Base-by-base conservation (phyloP, 164 flowering plant genomes). In the Liriodendron chinense region DNA sequence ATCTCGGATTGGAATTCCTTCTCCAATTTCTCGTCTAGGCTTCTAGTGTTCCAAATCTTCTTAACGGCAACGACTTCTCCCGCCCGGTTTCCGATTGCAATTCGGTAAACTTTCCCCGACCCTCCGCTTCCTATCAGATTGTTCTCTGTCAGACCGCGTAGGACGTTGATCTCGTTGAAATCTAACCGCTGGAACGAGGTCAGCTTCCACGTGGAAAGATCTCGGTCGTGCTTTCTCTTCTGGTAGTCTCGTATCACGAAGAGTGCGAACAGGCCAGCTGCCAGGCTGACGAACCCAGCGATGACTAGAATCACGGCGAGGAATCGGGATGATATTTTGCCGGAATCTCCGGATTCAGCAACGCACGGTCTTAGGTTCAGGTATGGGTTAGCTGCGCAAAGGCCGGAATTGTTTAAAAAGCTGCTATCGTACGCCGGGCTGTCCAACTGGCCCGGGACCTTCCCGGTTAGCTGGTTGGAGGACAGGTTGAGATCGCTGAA, bases 61-160 rank as follows among this genome's bases (percentile, higher is more conserved):
- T 92, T 92, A 9, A 91, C 97, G 1, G 95, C 95, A 18, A 92
- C 88, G 21, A 65, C 62, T 5, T 81, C 75, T 0, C 79, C 81
- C 1, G 80, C 63, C 9, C 69, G 72, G 70, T 74, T 77, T 2
- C 75, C 71, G 9, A 83, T n/a, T 14, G 74, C 50, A 9, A 86
- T 84, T 0, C 83, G 82, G 74, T 87, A 90, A 3, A 92, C 92
- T 68, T 82, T 77, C 63, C 97, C 97, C 9, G 91, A 89, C 0
- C 95, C 94, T 6, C 97, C 97, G 43, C 86, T 80, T 10, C 89
- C 92, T 6, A 90, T 85, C 77, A 80, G 5, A 68, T 87, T 87
- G 47, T 67, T 57, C 4, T 86, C 89, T 16, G 81, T 77, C 78
- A 90, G 22, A 21, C 77, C 80, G 0, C 82, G 76, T 24, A 85